Evolutionary conservation across 306 rosid species (phyloP).

Genomic region (Cercis canadensis): DNA sequence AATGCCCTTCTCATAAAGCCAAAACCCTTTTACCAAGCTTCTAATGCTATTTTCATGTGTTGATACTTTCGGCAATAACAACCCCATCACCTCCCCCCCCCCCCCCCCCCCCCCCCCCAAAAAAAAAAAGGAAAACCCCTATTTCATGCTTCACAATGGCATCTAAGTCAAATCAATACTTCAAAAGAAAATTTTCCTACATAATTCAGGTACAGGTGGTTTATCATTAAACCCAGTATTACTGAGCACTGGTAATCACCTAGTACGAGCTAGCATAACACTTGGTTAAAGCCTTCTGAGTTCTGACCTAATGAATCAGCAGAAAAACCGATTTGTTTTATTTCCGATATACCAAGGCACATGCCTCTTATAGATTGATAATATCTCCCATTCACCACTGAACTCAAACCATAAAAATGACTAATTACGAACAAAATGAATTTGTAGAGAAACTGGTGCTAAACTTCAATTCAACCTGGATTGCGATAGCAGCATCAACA

Average conservation of each 20-base stretch:
- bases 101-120: background rate
- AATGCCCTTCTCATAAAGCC: slow-evolving; percentile 1
- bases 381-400: background rate
- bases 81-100: slow-evolving; percentile 8
- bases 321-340: background rate
- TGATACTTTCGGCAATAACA: slow-evolving; percentile 16
- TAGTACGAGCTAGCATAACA: background rate
- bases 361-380: background rate
- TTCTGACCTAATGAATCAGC: background rate
- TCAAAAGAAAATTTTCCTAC: slow-evolving; percentile 3
- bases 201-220: background rate
- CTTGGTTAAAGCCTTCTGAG: slow-evolving; percentile 10
- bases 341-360: background rate
- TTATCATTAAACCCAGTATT: background rate
- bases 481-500: slow-evolving; percentile 2
- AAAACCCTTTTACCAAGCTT: background rate
- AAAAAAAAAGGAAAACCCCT: background rate
- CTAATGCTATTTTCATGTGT: background rate
- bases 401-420: background rate
- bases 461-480: slow-evolving; percentile 8
- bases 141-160: slow-evolving; percentile 8
- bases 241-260: background rate
- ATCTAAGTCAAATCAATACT: slow-evolving; percentile 12
- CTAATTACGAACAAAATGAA: background rate
- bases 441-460: slow-evolving; percentile 10